These are phyloP conservation scores for Penicillium sp. DNA, from an alignment of 2,329 filamentous ascomycete species.

Conservation along the genomic window DNA sequence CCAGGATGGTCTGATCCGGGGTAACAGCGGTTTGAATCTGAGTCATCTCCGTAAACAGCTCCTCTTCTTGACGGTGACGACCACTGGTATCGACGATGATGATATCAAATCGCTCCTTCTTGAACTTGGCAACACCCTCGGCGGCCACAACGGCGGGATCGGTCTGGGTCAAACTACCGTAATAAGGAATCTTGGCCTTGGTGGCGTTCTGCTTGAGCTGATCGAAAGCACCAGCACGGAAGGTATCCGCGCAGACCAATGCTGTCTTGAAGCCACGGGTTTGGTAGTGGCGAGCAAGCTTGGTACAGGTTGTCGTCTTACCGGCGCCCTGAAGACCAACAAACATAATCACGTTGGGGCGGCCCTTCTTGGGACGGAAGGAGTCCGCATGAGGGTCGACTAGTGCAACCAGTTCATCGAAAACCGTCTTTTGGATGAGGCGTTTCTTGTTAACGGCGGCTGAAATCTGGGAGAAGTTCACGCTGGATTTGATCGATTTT, in stretches of 20 bases:
- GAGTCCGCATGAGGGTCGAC: slow-evolving; percentile 94
- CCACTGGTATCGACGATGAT: slow-evolving; percentile 99
- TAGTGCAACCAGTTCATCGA: slow-evolving; percentile 92
- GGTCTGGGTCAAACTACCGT: slow-evolving; percentile 92
- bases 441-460: slow-evolving; percentile 97
- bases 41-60: slow-evolving; percentile 95
- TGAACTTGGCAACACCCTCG: slow-evolving; percentile 98
- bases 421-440: slow-evolving; percentile 95
- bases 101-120: slow-evolving; percentile 96
- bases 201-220: slow-evolving; percentile 99
- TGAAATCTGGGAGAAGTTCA: slow-evolving; percentile 94
- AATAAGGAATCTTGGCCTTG: slow-evolving; percentile 99
- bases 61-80: slow-evolving; percentile 90
- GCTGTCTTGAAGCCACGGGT: slow-evolving; percentile 90
- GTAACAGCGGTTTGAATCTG: slow-evolving; percentile 91
- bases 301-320: slow-evolving; percentile 98
- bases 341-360: slow-evolving; percentile 98
- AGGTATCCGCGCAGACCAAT: slow-evolving; percentile 95
- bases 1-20: slow-evolving; percentile 97
- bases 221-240: slow-evolving; percentile 97
- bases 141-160: slow-evolving; percentile 90
- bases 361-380: slow-evolving; percentile 96
- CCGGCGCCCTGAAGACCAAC: slow-evolving; percentile 96
- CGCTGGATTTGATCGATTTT: slow-evolving; percentile 85
- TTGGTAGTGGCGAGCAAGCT: slow-evolving; percentile 92